A percentile compares a stretch with the other conserved stretches of the same genome.
phyloP scores from a whole-genome alignment of 257 asterid species.

The Hygrophila difformis region DNA sequence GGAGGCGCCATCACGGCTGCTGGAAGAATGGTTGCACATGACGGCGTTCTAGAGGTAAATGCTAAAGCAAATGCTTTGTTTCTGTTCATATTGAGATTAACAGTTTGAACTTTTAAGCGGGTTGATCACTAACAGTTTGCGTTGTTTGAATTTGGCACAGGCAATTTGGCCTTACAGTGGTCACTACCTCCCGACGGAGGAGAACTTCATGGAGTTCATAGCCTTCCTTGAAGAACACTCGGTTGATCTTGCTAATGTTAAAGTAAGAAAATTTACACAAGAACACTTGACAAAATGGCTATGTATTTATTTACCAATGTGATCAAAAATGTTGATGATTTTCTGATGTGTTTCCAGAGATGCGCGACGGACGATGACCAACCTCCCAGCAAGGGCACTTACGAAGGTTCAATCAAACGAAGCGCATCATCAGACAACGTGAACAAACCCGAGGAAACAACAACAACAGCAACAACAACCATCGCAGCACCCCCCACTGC shows the following conservation, averaged over 20 bases:
- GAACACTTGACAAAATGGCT: too few species aligned
- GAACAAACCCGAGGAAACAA: slow-evolving; percentile 8
- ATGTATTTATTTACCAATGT: too few species aligned
- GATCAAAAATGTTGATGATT: background rate
- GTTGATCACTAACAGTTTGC: too few species aligned
- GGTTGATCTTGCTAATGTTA: slow-evolving; percentile 3
- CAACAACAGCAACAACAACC: too few species aligned
- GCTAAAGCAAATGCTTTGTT: background rate
- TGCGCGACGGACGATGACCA: slow-evolving; percentile 1
- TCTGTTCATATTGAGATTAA: too few species aligned
- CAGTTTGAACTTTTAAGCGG: too few species aligned
- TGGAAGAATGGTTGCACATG: slow-evolving; percentile 75
- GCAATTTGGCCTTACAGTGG: slow-evolving; percentile 80
- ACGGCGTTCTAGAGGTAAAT: slow-evolving; percentile 73
- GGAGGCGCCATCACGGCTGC: slow-evolving; percentile 98
- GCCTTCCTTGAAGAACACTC: slow-evolving; percentile 31
- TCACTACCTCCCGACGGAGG: slow-evolving; percentile 80
- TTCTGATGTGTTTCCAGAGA: background rate
- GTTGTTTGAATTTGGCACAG: slow-evolving; percentile 15
- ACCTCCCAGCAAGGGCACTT: slow-evolving; percentile 10
- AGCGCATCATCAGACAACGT: slow-evolving; percentile 13
- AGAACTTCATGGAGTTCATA: slow-evolving; percentile 55
- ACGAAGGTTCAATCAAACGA: slow-evolving; percentile 23
- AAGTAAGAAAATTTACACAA: background rate
- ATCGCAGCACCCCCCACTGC: too few species aligned